These are phyloP conservation scores for Kuraishia ogatae DNA, from an alignment of 805 yeast species.

Conservation along the genomic window DNA sequence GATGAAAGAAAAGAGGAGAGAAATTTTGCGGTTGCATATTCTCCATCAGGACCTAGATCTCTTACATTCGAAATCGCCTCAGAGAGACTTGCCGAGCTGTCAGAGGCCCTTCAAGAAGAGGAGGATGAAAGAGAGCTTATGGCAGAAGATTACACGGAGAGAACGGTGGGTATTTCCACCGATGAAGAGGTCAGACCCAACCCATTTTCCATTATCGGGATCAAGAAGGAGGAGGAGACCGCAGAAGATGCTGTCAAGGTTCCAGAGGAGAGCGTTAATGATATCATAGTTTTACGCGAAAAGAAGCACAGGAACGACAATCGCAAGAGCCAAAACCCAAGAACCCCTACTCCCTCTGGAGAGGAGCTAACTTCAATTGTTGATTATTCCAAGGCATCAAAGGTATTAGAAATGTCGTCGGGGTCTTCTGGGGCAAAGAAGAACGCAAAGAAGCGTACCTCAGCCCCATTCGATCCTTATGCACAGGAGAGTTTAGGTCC, in stretches of 20 bases:
- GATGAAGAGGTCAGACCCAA: not conserved
- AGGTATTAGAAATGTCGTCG: not conserved
- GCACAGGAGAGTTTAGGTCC: constrained; percentile 38
- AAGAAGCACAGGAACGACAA: not conserved
- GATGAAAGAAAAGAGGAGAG: not conserved
- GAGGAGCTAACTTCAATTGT: not conserved
- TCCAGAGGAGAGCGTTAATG: not conserved
- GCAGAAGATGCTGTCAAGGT: not conserved
- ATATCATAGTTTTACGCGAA: not conserved
- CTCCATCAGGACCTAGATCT: not conserved
- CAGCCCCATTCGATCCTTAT: constrained; percentile 7
- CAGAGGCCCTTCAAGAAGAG: not conserved
- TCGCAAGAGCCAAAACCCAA: not conserved
- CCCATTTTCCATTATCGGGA: not conserved
- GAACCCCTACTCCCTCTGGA: not conserved
- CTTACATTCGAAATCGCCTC: not conserved
- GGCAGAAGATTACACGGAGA: not conserved
- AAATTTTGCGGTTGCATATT: not conserved
- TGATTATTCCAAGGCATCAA: not conserved
- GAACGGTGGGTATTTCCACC: not conserved
- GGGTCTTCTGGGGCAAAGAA: not conserved
- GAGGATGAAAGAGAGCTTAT: not conserved
- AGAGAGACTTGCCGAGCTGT: not conserved
- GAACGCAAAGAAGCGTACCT: constrained; percentile 4
- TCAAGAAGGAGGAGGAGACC: not conserved